Percentiles rank a stretch among this genome's conserved stretches.
Evolutionary conservation across 179 eudicot genomes (phyloP).

Genomic region (Beta lomatogona): DNA sequence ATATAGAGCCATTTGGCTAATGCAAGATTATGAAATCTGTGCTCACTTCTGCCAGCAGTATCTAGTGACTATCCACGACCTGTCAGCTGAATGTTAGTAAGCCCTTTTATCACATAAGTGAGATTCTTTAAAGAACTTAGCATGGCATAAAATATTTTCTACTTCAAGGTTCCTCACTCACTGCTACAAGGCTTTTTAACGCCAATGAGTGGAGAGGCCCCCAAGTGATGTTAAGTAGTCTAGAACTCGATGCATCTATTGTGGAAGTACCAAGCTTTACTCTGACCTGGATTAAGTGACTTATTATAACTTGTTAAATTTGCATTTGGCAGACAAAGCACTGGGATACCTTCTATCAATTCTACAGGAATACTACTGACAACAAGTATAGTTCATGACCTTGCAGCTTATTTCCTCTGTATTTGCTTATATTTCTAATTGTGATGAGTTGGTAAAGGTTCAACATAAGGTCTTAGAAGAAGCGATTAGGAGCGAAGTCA

Average conservation of each 20-base stretch:
- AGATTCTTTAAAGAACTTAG: not conserved
- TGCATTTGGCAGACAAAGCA: conserved; percentile 69
- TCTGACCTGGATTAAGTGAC: not conserved
- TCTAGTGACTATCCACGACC: too few species aligned
- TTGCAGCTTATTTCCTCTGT: conserved; percentile 11
- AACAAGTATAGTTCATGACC: conserved; percentile 64
- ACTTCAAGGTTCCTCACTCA: not conserved
- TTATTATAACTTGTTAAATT: not conserved
- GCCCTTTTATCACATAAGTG: not conserved
- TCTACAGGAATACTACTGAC: conserved; percentile 96
- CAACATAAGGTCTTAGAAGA: not conserved
- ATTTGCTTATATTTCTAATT: conserved; percentile 9
- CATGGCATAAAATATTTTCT: not conserved
- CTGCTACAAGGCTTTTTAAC: not conserved
- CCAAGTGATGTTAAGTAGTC: not conserved
- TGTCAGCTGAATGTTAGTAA: not conserved
- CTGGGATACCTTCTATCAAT: conserved; percentile 91
- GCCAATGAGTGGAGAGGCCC: not conserved
- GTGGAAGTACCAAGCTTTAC: not conserved
- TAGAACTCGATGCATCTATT: not conserved
- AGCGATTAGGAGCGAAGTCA: conserved; percentile 15
- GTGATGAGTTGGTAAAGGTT: not conserved
- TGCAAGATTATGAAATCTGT: too few species aligned
- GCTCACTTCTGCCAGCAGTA: too few species aligned
- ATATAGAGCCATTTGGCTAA: not conserved